Evolutionary conservation across 805 yeast species (phyloP).

Genomic region (Nakazawaea siamensis): DNA sequence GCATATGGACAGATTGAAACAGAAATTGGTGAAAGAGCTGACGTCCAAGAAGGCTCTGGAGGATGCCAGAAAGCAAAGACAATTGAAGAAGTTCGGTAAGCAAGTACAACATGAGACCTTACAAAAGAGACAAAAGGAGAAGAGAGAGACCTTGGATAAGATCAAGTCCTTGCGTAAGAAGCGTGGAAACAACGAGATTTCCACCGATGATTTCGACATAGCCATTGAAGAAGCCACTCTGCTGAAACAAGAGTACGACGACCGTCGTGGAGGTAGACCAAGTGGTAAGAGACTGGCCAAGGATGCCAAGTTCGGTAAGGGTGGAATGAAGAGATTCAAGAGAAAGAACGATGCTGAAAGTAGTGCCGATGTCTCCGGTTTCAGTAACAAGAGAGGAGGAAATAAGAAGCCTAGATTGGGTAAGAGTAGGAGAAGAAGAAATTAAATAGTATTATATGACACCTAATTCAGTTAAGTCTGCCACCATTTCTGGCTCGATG

Average conservation of each 20-base stretch:
- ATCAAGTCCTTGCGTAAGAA: constrained; percentile 87
- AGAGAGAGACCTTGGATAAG: constrained; percentile 82
- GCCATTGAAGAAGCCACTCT: constrained; percentile 90
- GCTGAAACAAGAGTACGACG: constrained; percentile 35
- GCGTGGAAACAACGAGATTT: constrained; percentile 69
- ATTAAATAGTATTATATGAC: no score
- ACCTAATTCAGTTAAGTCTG: no score
- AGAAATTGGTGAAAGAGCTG: constrained; percentile 68
- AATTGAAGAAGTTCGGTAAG: constrained; percentile 93
- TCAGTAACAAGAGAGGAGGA: constrained; percentile 33
- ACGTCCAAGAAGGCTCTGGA: constrained; percentile 80
- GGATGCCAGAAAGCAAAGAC: constrained; percentile 91
- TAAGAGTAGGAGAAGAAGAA: constrained; percentile 40
- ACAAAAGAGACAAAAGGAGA: constrained; percentile 89
- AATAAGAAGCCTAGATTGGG: constrained; percentile 37
- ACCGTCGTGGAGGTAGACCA: constrained; percentile 29
- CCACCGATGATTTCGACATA: constrained; percentile 73
- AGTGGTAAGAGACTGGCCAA: constrained; percentile 64
- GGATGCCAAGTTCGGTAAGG: constrained; percentile 65
- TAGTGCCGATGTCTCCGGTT: constrained; percentile 57
- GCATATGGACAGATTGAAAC: constrained; percentile 92
- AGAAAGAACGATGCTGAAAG: constrained; percentile 69
- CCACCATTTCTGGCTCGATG: constrained; percentile 52
- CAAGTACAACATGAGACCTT: constrained; percentile 91
- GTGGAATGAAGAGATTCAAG: constrained; percentile 70